Evolutionary conservation across 768 basidiomycete species (phyloP).

Genomic region (Lyophyllum atratum): DNA sequence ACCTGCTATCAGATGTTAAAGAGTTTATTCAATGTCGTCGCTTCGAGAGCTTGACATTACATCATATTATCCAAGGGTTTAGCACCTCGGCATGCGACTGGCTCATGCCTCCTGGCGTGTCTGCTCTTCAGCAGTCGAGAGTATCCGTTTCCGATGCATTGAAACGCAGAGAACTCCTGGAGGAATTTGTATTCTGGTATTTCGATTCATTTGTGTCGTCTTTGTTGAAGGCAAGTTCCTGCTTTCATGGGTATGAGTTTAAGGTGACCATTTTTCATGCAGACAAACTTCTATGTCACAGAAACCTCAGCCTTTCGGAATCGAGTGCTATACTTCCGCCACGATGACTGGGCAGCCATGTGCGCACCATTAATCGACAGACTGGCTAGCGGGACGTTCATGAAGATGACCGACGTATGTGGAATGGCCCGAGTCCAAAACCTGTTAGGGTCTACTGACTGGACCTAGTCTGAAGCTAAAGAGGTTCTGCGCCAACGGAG

Average conservation of each 20-base stretch:
- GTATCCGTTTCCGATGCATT: conserved; percentile 65
- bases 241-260: conserved; percentile 16
- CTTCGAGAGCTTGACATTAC: conserved; percentile 80
- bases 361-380: conserved; percentile 80
- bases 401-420: conserved; percentile 66
- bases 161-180: conserved; percentile 79
- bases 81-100: conserved; percentile 77
- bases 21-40: conserved; percentile 74
- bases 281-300: conserved; percentile 95
- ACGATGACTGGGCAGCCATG: conserved; percentile 89
- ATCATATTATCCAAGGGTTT: conserved; percentile 76
- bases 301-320: conserved; percentile 87
- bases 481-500: conserved; percentile 70
- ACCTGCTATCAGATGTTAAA: conserved; percentile 56
- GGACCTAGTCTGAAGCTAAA: conserved; percentile 56
- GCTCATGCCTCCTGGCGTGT: conserved; percentile 54
- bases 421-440: neutral
- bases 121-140: conserved; percentile 41
- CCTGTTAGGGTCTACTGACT: neutral
- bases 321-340: conserved; percentile 86
- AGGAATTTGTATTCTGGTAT: conserved; percentile 94
- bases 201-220: conserved; percentile 84
- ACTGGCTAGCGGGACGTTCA: conserved; percentile 72
- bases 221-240: conserved; percentile 62
- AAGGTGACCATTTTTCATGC: neutral